phyloP scores from a whole-genome alignment of 805 yeast genomes.

The Ogataea pini region DNA sequence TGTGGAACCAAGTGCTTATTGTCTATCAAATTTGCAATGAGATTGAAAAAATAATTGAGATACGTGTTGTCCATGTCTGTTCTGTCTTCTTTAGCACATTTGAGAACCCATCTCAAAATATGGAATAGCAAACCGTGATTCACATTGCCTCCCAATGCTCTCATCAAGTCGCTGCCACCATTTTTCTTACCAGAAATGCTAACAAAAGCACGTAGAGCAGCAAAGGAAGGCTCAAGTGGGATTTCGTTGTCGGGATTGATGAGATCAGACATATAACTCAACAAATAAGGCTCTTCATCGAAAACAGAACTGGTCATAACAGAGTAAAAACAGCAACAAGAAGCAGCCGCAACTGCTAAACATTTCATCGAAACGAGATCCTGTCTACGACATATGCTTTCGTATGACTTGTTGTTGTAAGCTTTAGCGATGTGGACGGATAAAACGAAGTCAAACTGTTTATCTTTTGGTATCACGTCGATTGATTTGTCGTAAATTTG shows the following conservation, averaged over 20 bases:
- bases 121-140: conserved; percentile 82
- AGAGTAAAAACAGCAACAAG: conserved; percentile 56
- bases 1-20: conserved; percentile 55
- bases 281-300: conserved; percentile 69
- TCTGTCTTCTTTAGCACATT: conserved; percentile 42
- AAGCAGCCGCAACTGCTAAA: conserved; percentile 63
- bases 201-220: conserved; percentile 68
- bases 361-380: conserved; percentile 65
- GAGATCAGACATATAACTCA: conserved; percentile 69
- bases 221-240: conserved; percentile 52
- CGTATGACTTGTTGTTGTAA: conserved; percentile 55
- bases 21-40: conserved; percentile 62
- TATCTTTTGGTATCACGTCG: conserved; percentile 58
- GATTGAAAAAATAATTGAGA: conserved; percentile 49
- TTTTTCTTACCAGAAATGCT: conserved; percentile 64
- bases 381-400: conserved; percentile 55
- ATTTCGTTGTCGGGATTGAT: conserved; percentile 65
- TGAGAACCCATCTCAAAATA: conserved; percentile 62
- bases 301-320: conserved; percentile 65
- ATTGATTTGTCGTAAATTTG: conserved; percentile 65
- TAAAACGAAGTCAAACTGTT: conserved; percentile 62
- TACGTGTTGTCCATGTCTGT: conserved; percentile 28
- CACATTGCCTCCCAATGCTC: conserved; percentile 82
- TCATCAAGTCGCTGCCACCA: conserved; percentile 75
- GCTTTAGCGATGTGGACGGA: conserved; percentile 70